Conservation (phyloP, 169 alveolate species). For the Cryptosporidium parvum region DNA sequence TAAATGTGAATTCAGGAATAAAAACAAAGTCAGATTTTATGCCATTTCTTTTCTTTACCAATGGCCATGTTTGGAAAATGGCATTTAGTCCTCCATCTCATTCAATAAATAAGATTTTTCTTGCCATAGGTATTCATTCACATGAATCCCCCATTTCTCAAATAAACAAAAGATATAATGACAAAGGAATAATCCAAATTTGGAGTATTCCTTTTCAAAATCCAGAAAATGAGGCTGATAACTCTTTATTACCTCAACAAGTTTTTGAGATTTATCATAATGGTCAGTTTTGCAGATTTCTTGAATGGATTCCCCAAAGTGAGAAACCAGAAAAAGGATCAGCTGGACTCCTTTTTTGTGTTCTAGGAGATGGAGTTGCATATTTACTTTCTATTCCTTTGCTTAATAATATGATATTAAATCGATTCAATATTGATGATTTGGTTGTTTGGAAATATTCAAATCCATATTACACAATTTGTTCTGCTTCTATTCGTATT, state of each 20-base stretch:
- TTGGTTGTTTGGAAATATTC: conserved; percentile 39
- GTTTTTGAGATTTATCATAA: conserved; percentile 18
- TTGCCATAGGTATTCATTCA: conserved; percentile 36
- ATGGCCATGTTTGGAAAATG: conserved; percentile 69
- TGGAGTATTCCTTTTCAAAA: conserved; percentile 52
- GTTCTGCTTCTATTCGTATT: conserved; percentile 50
- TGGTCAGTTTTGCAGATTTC: conserved; percentile 57
- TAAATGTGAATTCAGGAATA: neutral
- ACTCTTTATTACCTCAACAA: neutral
- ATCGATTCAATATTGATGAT: neutral
- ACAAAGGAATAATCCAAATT: conserved; percentile 30
- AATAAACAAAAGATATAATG: conserved; percentile 37
- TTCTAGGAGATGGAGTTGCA: conserved; percentile 34
- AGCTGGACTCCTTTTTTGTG: conserved; percentile 30
- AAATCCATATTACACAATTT: neutral
- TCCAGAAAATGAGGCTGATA: neutral
- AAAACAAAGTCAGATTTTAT: conserved; percentile 16
- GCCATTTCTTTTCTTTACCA: conserved; percentile 28
- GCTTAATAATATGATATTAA: neutral
- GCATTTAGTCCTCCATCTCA: conserved; percentile 64
- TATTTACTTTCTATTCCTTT: conserved; percentile 41
- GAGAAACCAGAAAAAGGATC: neutral
- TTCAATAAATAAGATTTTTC: neutral
- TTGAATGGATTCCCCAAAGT: conserved; percentile 65
- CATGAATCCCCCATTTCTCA: conserved; percentile 36